Percentiles rank a stretch among this genome's conserved stretches.
These are phyloP conservation scores for Citrus maxima DNA, from an alignment of 345 rosid genomes.

Conservation along the genomic window DNA sequence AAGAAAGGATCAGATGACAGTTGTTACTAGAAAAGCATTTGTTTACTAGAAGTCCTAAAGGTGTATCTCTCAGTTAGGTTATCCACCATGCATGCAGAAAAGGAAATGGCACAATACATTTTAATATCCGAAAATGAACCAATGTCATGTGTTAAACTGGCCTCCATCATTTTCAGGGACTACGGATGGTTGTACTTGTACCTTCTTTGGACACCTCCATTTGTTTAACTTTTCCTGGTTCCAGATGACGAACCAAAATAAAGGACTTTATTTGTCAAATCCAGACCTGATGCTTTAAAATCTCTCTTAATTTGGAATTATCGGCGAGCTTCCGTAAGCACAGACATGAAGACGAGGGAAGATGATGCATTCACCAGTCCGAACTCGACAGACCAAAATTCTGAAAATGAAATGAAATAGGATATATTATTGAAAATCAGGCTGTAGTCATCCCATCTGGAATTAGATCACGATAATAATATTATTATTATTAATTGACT, in stretches of 20 bases:
- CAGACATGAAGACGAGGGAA: background rate
- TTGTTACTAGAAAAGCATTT: background rate
- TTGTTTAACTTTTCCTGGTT: slow-evolving; percentile 22
- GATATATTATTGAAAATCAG: background rate
- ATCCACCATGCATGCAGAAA: background rate
- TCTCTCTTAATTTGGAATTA: slow-evolving; percentile 3
- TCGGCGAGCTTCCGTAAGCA: slow-evolving; percentile 3
- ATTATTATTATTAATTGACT: background rate
- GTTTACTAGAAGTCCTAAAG: background rate
- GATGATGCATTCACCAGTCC: slow-evolving; percentile 2
- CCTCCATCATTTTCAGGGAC: background rate
- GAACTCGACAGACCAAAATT: background rate
- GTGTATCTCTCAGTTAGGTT: background rate
- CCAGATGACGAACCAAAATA: background rate
- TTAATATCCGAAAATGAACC: background rate
- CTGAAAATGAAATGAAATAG: slow-evolving; percentile 17
- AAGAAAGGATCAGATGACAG: background rate
- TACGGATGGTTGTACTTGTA: slow-evolving; percentile 8
- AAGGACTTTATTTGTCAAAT: slow-evolving; percentile 9
- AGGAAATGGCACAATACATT: background rate
- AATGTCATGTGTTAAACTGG: background rate
- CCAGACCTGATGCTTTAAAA: slow-evolving; percentile 1
- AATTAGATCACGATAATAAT: background rate
- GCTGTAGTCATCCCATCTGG: background rate
- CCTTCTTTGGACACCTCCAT: slow-evolving; percentile 45